Conservation (phyloP, 352 stramenopile genomes). For the Pythium dissotocum region DNA sequence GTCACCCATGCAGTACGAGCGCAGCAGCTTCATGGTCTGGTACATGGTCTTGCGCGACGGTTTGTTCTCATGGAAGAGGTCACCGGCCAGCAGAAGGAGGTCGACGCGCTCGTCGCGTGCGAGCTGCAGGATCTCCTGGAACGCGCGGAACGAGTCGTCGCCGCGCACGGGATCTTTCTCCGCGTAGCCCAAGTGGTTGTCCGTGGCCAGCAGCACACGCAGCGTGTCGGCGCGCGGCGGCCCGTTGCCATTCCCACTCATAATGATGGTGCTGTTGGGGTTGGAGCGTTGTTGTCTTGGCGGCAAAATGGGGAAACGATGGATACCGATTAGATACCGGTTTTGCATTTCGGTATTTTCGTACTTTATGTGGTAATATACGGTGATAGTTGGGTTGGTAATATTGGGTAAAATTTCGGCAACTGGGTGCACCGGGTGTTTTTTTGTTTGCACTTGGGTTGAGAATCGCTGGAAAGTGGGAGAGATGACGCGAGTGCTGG, state of each 20-base stretch:
- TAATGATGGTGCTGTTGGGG: not conserved
- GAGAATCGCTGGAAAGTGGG: not conserved
- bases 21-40: slow-evolving; percentile 96
- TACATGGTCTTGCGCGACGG: slow-evolving; percentile 95
- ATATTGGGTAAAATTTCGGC: not conserved
- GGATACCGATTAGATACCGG: not conserved
- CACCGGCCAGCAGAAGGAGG: slow-evolving; percentile 94
- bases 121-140: slow-evolving; percentile 86
- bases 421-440: not conserved
- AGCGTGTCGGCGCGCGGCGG: slow-evolving; percentile 46
- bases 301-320: slow-evolving; percentile 5
- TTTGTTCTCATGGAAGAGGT: slow-evolving; percentile 99
- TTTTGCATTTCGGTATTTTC: slow-evolving; percentile 11
- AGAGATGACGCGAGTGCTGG: slow-evolving; percentile 4
- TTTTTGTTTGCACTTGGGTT: not conserved
- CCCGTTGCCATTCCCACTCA: slow-evolving; percentile 17
- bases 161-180: slow-evolving; percentile 96
- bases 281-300: not conserved
- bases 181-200: slow-evolving; percentile 98
- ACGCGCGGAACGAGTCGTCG: slow-evolving; percentile 91
- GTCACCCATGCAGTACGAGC: slow-evolving; percentile 94
- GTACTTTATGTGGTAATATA: not conserved
- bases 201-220: slow-evolving; percentile 95
- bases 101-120: slow-evolving; percentile 79
- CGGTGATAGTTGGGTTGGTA: not conserved